Base-by-base conservation (phyloP, 169 alveolate genomes). In the Theileria sp. region DNA sequence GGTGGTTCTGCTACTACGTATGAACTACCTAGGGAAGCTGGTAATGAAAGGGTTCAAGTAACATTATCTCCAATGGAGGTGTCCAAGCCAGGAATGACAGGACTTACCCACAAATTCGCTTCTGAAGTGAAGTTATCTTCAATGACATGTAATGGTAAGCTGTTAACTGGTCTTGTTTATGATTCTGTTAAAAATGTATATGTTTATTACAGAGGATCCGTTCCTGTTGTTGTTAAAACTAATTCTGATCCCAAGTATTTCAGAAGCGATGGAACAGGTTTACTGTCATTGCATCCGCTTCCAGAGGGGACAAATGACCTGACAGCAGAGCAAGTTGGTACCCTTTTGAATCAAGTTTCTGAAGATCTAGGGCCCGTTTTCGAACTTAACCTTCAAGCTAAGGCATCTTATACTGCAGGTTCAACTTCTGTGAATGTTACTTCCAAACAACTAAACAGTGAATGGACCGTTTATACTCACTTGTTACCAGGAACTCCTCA, bases 141-240 rank as follows among this genome's bases (percentile, higher is more conserved):
- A 21, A 3, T 66, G 56, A 66, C 65, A 3, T 66, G 75, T 38
- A 25, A 25, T 5, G 75, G 34, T 36, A n/a, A 44, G 19, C 44
- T 66, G 17, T 38, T 66, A 15, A 36, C 75, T 21, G 75, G 75
- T 25, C 17, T 66, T 8, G 61, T 5, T 38, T 36, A 21, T 17
- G 64, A 1, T 25, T 1, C 25, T 25, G 75, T 66, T 19, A 10
- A 15, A 19, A 66, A 32, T 21, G 58, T 44, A 25, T 5, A 21
- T 26, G 75, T 66, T 12, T 66, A 66, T 44, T 17, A 26, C 75
- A 36, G 28, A 36, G 75, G 75, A 17, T 7, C 12, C 0, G 30
- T 25, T 32, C 75, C 75, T 15, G 75, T 8, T n/a, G 58, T 66
- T 10, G 75, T 66, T 25, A 32, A 66, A 38, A 25, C 75, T 9